A percentile compares a stretch with the other conserved stretches of the same genome.
These are phyloP conservation scores for Pistacia vera DNA, from an alignment of 345 rosid genomes.

Conservation along the genomic window DNA sequence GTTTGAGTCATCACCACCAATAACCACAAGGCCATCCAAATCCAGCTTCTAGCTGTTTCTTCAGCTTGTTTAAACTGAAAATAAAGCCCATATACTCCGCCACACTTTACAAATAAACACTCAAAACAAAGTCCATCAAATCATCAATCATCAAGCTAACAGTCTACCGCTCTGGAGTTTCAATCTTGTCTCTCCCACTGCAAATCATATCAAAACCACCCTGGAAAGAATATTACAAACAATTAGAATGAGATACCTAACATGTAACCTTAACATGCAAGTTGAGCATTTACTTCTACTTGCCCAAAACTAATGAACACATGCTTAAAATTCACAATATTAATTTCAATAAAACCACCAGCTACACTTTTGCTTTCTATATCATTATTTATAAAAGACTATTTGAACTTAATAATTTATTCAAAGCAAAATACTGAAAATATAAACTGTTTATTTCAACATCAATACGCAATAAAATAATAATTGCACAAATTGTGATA, in stretches of 20 bases:
- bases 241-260: conserved; percentile 1
- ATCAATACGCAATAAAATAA: too few relatives aligned
- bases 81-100: conserved; percentile 12
- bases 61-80: conserved; percentile 97
- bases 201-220: conserved; percentile 99
- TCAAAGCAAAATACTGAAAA: too few relatives aligned
- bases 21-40: conserved; percentile 90
- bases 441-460: too few relatives aligned
- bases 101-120: background rate
- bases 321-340: background rate
- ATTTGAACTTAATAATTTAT: too few relatives aligned
- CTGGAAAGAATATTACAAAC: conserved; percentile 34
- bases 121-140: background rate
- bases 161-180: conserved; percentile 89
- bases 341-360: background rate
- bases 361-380: background rate
- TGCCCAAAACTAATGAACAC: background rate
- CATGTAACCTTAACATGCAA: conserved; percentile 2
- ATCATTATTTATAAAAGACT: too few relatives aligned
- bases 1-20: conserved; percentile 99
- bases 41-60: conserved; percentile 89
- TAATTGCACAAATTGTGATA: too few relatives aligned
- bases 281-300: background rate
- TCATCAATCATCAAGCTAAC: background rate
- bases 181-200: conserved; percentile 99